Base-by-base conservation (phyloP, 257 asterid genomes). In the Jacaranda mimosifolia region DNA sequence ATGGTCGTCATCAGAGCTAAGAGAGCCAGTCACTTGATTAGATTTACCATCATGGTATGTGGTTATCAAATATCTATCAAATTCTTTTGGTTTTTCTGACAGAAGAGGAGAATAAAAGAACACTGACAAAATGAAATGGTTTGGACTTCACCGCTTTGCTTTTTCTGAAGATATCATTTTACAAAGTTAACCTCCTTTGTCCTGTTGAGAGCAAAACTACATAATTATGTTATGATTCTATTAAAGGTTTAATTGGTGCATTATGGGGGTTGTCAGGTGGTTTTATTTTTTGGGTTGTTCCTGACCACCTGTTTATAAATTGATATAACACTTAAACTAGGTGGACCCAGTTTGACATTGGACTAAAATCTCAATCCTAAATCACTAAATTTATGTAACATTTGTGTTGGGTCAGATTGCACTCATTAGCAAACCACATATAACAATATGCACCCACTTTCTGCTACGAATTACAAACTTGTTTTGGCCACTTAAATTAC, bases 341-440 rank as follows among this genome's bases (percentile, higher is more conserved):
- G 66, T 43, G 59, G n/a, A 43, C 13, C 70, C 36, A 66, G 21
- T 40, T 65, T 75, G 13, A 55, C 57, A 32, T 9, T 15, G 8
- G 17, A 72, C 15, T 13, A 40, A 42, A 72, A 42, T 57, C 68
- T 72, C 51, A 19, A 56, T 53, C 53, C 32, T 72, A 57, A 42
- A 18, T 72, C 17, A 36, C n/a, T 13, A 51, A 32, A 48, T 53
- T 9, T 63, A 9, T 66, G 32, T 26, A 15, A 35, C 46, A 18
- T 77, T 53, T 69, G 51, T 69, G 40, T 59, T 32, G 19, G 1
- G 32, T 26, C 32, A 26, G 32, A 26, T 26, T 26, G 32, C 32
- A 42, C 26, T 45, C 69, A 15, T 43, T 53, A 26, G 59, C 63
- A 36, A 51, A 36, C 58, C 58, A 35, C 13, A 40, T 38, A 60